phyloP scores from a whole-genome alignment of 2,329 filamentous ascomycete genomes.

The Chrysoporthe deuterocubensis region DNA sequence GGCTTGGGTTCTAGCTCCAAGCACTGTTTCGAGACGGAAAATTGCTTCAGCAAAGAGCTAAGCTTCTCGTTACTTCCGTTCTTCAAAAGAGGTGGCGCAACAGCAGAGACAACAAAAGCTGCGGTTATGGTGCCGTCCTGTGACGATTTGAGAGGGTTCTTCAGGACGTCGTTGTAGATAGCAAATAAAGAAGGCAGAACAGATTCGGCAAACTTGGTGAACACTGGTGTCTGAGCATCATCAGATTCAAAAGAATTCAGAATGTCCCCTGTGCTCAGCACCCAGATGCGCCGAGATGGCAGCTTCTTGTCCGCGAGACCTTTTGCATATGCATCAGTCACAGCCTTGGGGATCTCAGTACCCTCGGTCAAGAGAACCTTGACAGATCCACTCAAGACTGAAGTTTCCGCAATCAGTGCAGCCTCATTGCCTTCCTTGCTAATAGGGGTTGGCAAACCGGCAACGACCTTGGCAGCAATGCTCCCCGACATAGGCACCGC shows the following conservation, averaged over 20 bases:
- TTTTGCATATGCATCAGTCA: slow-evolving; percentile 75
- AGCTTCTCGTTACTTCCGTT: slow-evolving; percentile 57
- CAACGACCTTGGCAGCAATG: slow-evolving; percentile 68
- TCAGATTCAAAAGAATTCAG: slow-evolving; percentile 61
- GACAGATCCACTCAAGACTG: slow-evolving; percentile 69
- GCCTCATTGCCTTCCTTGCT: slow-evolving; percentile 88
- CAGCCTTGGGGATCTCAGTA: slow-evolving; percentile 65
- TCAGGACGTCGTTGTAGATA: slow-evolving; percentile 75
- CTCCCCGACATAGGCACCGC: slow-evolving; percentile 62
- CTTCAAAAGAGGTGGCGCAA: slow-evolving; percentile 60
- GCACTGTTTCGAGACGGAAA: slow-evolving; percentile 65
- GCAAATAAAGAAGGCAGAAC: slow-evolving; percentile 63
- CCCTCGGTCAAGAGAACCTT: slow-evolving; percentile 64
- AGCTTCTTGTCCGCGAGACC: slow-evolving; percentile 86
- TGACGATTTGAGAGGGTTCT: slow-evolving; percentile 77
- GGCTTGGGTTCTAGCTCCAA: slow-evolving; percentile 77
- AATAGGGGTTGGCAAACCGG: slow-evolving; percentile 69
- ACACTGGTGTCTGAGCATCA: slow-evolving; percentile 51
- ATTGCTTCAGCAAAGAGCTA: slow-evolving; percentile 59
- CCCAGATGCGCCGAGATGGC: slow-evolving; percentile 78
- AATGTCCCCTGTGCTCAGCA: slow-evolving; percentile 72
- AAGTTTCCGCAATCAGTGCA: slow-evolving; percentile 76
- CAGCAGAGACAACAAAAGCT: slow-evolving; percentile 73
- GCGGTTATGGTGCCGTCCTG: slow-evolving; percentile 83
- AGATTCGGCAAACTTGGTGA: slow-evolving; percentile 56